Conservation (phyloP, 768 basidiomycete species). For the Phlegmacium glaucopus region DNA sequence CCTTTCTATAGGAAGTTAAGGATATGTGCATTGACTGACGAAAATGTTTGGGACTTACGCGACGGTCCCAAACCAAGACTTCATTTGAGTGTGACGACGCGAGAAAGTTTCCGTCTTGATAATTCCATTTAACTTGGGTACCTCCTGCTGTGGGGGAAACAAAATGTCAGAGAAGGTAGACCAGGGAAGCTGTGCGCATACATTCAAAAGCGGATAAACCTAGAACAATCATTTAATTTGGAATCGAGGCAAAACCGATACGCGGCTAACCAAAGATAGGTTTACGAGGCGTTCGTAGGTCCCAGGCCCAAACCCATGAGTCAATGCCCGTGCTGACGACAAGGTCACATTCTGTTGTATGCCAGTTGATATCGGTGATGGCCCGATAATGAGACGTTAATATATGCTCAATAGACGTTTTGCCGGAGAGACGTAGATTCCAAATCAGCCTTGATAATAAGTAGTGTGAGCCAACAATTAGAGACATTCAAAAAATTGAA, state of each 20-base stretch:
- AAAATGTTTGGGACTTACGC: constrained; percentile 46
- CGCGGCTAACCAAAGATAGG: constrained; percentile 52
- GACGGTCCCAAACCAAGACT: constrained; percentile 91
- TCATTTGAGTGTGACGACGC: constrained; percentile 88
- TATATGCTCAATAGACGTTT: constrained; percentile 80
- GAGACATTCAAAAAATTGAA: constrained; percentile 3
- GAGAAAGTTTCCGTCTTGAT: constrained; percentile 78
- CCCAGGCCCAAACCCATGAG: constrained; percentile 95
- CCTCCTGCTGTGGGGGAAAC: constrained; percentile 54
- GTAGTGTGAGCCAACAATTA: background rate
- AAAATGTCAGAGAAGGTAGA: background rate
- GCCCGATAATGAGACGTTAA: constrained; percentile 90
- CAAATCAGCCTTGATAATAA: constrained; percentile 68
- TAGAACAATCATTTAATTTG: no score
- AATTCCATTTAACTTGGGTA: constrained; percentile 98
- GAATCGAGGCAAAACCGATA: no score
- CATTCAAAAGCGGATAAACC: constrained; percentile 50
- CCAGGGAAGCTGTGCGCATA: constrained; percentile 9
- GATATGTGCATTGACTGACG: background rate
- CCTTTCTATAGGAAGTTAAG: constrained; percentile 67
- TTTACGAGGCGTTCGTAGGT: constrained; percentile 66
- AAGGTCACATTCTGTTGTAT: constrained; percentile 76
- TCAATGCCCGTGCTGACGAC: constrained; percentile 93
- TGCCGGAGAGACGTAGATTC: constrained; percentile 77
- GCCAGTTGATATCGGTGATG: constrained; percentile 99